A percentile compares a stretch with the other conserved stretches of the same genome.
phyloP scores from a whole-genome alignment of 768 basidiomycete genomes.

The Pleurotus salmoneostramineus region DNA sequence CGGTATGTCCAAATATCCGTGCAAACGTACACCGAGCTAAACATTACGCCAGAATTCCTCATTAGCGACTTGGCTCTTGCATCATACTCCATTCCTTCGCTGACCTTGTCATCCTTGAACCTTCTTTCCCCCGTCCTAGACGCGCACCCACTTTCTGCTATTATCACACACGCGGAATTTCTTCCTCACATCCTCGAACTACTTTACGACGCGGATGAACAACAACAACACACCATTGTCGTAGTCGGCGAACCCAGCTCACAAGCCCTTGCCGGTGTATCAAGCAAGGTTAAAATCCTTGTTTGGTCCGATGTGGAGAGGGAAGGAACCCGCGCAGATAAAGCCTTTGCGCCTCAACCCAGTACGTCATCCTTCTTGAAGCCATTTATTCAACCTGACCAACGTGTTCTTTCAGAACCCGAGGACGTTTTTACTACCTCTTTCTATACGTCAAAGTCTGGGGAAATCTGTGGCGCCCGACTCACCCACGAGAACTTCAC shows the following conservation, averaged over 20 bases:
- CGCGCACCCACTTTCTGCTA: slow-evolving; percentile 62
- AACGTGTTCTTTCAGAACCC: slow-evolving; percentile 36
- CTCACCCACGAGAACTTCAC: slow-evolving; percentile 85
- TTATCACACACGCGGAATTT: slow-evolving; percentile 66
- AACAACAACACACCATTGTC: slow-evolving; percentile 46
- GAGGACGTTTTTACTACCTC: slow-evolving; percentile 65
- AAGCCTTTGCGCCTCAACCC: slow-evolving; percentile 39
- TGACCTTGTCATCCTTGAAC: slow-evolving; percentile 56
- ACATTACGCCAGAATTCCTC: slow-evolving; percentile 55
- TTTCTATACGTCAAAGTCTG: slow-evolving; percentile 51
- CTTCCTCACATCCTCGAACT: slow-evolving; percentile 69
- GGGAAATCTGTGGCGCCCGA: slow-evolving; percentile 56
- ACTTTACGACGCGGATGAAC: slow-evolving; percentile 56
- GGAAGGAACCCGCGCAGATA: slow-evolving; percentile 51
- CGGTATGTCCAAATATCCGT: slow-evolving; percentile 38
- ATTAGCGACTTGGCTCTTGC: slow-evolving; percentile 78
- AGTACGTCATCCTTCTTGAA: slow-evolving; percentile 36
- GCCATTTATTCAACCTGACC: neutral
- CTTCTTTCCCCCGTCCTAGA: slow-evolving; percentile 67
- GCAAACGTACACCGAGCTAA: neutral
- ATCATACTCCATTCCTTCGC: slow-evolving; percentile 61
- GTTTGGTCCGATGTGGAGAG: slow-evolving; percentile 71
- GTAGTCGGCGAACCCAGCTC: slow-evolving; percentile 64
- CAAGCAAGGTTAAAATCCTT: slow-evolving; percentile 51
- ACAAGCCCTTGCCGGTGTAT: slow-evolving; percentile 41